A percentile compares a stretch with the other conserved stretches of the same genome.
phyloP scores from a whole-genome alignment of 2,329 filamentous ascomycete species.

The Gyromitra esculenta region DNA sequence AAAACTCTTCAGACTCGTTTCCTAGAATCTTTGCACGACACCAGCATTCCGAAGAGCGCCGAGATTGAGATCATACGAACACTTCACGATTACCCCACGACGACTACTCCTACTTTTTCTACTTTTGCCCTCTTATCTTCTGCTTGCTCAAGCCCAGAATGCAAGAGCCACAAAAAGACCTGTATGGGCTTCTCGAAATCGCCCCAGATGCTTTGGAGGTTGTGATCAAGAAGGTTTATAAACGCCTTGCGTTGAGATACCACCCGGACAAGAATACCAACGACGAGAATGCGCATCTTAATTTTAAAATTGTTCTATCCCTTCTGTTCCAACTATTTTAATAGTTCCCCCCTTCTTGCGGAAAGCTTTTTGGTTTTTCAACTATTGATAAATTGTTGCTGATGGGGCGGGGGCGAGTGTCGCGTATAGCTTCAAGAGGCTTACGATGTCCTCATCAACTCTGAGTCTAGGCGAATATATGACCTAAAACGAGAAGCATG shows the following conservation, averaged over 20 bases:
- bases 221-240: constrained; percentile 31
- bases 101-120: not conserved
- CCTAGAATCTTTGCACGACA: not conserved
- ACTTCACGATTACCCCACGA: not conserved
- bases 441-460: constrained; percentile 28
- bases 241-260: constrained; percentile 31
- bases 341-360: not conserved
- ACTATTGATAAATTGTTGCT: constrained; percentile 13
- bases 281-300: constrained; percentile 31
- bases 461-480: constrained; percentile 7
- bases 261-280: constrained; percentile 34
- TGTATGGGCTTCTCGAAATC: constrained; percentile 29
- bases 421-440: constrained; percentile 37
- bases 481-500: not conserved
- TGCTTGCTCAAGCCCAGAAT: not conserved
- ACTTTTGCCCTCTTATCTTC: not conserved
- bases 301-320: constrained; percentile 36
- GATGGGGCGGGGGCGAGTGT: constrained; percentile 19
- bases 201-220: not conserved
- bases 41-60: not conserved
- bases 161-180: constrained; percentile 32
- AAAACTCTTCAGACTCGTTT: constrained; percentile 18
- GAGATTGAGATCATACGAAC: not conserved
- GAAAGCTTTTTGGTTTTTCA: not conserved
- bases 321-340: not conserved